Evolutionary conservation across 306 rosid genomes (phyloP), one percentile per base, ranked within the genome.

Genomic region (Lathyrus sativus): DNA sequence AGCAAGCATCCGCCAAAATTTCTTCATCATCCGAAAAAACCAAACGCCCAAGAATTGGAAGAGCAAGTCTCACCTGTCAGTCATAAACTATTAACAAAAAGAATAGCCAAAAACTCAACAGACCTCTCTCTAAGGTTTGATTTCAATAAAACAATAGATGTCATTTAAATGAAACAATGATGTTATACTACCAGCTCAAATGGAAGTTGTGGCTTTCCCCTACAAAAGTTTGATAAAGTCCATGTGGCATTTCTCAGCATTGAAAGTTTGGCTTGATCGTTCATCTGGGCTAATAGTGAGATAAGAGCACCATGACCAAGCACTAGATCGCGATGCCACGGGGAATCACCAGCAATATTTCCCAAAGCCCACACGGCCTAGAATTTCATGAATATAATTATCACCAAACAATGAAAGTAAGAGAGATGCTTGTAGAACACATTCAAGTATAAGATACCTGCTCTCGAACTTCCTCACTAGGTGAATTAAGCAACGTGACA

Each of bases 321-420:
- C 53, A 90, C 97, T 10, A 90, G 92, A 85, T 88, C 92, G 35
- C 97, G 90, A 39, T 92, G 86, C 76, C 76, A 81, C 58, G 95
- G 92, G 3, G 95, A 88, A 71, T 90, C 97, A 76, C 95, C 97
- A 29, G 97, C 92, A 71, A 90, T 87, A 65, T 90, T 90, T 79
- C 96, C 96, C 81, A 90, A 72, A 41, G 96, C 97, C 97, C 97
- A 88, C 49, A 84, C 90, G 3, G 95, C 97, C 96, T 90, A 62
- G 19, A 75, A 42, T 75, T 62, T 71, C 42, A 62, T 12, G 43
- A 67, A 65, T 14, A 11, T 43, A 53, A 46, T 66, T 24, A 13
- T 64, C 28, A 57, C 44, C 14, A 63, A 39, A 18, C 12, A 14
- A 35, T 6, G 11, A 45, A 58, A 45, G 9, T 35, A 35, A 33